Conservation (phyloP, 1,284 basidiomycete genomes). For the Leccinum variabile region DNA sequence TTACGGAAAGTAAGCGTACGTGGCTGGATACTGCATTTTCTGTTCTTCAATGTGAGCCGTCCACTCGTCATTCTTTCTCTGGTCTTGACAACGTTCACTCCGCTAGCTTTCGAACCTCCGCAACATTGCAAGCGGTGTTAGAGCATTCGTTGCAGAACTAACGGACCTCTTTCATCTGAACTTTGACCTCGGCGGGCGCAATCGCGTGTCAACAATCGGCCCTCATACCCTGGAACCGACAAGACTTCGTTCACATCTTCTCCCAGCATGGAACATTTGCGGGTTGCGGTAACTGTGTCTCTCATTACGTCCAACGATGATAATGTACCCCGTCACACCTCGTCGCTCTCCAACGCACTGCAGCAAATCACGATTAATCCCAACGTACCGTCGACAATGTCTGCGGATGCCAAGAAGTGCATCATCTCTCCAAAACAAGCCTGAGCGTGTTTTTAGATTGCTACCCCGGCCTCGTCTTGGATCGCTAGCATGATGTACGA, state of each 20-base stretch:
- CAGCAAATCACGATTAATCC: slow-evolving; percentile 27
- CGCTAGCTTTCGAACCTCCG: slow-evolving; percentile 69
- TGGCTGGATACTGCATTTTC: slow-evolving; percentile 78
- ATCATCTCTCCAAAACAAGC: slow-evolving; percentile 24
- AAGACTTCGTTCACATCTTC: slow-evolving; percentile 43
- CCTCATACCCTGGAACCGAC: slow-evolving; percentile 62
- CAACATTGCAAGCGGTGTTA: slow-evolving; percentile 65
- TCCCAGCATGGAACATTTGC: slow-evolving; percentile 42
- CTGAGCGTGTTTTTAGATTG: slow-evolving; percentile 41
- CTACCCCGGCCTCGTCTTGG: slow-evolving; percentile 52
- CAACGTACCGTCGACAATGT: slow-evolving; percentile 18
- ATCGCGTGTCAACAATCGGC: slow-evolving; percentile 65
- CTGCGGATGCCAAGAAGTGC: slow-evolving; percentile 10
- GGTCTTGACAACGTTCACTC: slow-evolving; percentile 11
- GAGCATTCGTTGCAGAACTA: slow-evolving; percentile 67
- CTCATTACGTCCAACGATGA: slow-evolving; percentile 21
- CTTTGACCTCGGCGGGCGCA: slow-evolving; percentile 58
- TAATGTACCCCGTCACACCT: slow-evolving; percentile 5
- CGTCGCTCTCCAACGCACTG: slow-evolving; percentile 17
- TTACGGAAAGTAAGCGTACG: slow-evolving; percentile 60
- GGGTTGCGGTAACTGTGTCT: slow-evolving; percentile 30
- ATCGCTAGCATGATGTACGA: slow-evolving; percentile 54
- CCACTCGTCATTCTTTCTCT: too few species aligned
- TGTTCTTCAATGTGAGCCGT: slow-evolving; percentile 61
- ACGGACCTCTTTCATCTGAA: slow-evolving; percentile 66